Conservation (phyloP, 345 rosid species). For the Eucalyptus viminalis region DNA sequence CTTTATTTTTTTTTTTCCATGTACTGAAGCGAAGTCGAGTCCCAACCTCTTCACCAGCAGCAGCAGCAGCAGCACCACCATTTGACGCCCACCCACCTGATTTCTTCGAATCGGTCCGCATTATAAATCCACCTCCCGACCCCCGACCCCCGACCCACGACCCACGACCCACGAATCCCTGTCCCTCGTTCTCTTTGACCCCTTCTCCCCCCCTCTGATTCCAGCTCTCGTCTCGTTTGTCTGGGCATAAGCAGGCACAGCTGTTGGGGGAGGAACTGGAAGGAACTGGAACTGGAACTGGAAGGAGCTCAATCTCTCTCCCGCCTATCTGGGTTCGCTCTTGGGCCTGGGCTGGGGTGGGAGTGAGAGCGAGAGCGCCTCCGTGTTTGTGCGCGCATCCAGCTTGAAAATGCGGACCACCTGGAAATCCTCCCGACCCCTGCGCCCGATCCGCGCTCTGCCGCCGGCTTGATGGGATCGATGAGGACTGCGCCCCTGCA, state of each 20-base stretch:
- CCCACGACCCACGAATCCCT: not conserved
- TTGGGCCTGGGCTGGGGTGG: no score
- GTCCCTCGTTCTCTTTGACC: not conserved
- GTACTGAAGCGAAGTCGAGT: not conserved
- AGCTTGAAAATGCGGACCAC: not conserved
- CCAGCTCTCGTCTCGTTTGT: not conserved
- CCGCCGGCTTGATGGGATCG: constrained; percentile 46
- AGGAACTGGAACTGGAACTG: no score
- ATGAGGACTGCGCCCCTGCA: constrained; percentile 31
- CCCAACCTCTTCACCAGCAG: not conserved
- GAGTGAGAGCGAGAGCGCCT: not conserved
- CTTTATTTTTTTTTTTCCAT: not conserved
- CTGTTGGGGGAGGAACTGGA: no score
- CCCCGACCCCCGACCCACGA: not conserved
- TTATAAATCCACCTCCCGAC: not conserved
- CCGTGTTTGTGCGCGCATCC: not conserved
- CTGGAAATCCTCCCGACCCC: not conserved
- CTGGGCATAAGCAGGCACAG: not conserved
- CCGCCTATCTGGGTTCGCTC: not conserved
- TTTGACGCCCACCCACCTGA: not conserved
- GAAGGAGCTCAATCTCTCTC: not conserved
- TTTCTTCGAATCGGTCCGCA: not conserved
- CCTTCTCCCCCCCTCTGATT: not conserved
- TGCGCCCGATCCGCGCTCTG: constrained; percentile 17
- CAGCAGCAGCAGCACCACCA: no score